These are phyloP conservation scores for Cystobasidium pallidum DNA, from an alignment of 1,284 basidiomycete genomes.

Conservation along the genomic window DNA sequence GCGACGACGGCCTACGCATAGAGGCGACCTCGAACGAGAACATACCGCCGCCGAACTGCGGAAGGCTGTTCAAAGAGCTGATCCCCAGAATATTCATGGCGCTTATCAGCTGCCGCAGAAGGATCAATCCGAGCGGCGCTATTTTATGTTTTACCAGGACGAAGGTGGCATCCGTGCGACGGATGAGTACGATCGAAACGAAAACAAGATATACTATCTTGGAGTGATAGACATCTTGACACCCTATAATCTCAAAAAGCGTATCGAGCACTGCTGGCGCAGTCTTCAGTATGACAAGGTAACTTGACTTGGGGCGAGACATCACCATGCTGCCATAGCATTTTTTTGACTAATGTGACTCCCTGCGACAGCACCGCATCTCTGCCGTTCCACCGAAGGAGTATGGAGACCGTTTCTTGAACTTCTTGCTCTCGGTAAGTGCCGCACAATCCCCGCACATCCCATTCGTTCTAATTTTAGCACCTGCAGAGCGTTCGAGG, in stretches of 20 bases:
- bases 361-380: slow-evolving; percentile 75
- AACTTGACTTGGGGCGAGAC: slow-evolving; percentile 56
- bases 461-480: not conserved
- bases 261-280: slow-evolving; percentile 89
- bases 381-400: slow-evolving; percentile 83
- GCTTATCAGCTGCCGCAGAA: slow-evolving; percentile 69
- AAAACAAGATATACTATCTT: slow-evolving; percentile 84
- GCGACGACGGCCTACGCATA: slow-evolving; percentile 64
- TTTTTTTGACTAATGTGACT: not conserved
- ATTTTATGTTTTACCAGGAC: slow-evolving; percentile 94
- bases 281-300: slow-evolving; percentile 82
- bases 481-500: slow-evolving; percentile 65
- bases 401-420: slow-evolving; percentile 83
- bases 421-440: slow-evolving; percentile 76
- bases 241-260: slow-evolving; percentile 79
- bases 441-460: not conserved
- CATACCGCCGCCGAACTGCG: slow-evolving; percentile 80
- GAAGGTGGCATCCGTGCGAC: slow-evolving; percentile 92
- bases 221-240: slow-evolving; percentile 92
- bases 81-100: slow-evolving; percentile 71
- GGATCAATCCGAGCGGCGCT: slow-evolving; percentile 71
- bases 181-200: slow-evolving; percentile 73
- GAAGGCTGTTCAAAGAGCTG: slow-evolving; percentile 78
- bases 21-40: slow-evolving; percentile 53
- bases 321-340: slow-evolving; percentile 26